Percentiles rank a stretch among this genome's conserved stretches.
Evolutionary conservation across 305 asterid genomes (phyloP).

Genomic region (Fraxinus greggii): DNA sequence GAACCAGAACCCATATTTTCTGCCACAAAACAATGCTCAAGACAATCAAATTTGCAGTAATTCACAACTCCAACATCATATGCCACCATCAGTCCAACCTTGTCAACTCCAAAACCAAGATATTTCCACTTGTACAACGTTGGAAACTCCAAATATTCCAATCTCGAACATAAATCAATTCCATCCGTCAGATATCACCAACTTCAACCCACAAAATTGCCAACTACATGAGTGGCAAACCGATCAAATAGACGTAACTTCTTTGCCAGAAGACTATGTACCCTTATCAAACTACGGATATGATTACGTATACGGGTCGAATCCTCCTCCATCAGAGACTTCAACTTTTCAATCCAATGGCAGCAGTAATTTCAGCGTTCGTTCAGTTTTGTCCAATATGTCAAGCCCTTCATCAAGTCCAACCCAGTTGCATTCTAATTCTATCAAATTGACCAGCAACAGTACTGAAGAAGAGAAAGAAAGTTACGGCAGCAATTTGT

Average conservation of each 20-base stretch:
- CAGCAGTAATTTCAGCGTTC: conserved; percentile 51
- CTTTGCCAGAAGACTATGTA: conserved; percentile 37
- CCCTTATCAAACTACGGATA: conserved; percentile 36
- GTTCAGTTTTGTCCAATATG: conserved; percentile 48
- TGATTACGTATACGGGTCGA: conserved; percentile 28
- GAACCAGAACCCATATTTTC: conserved; percentile 19
- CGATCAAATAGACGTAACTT: conserved; percentile 22
- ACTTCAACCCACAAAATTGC: conserved; percentile 30
- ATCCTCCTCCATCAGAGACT: conserved; percentile 48
- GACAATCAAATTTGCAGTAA: conserved; percentile 26
- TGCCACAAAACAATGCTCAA: conserved; percentile 35
- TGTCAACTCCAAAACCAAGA: conserved; percentile 18
- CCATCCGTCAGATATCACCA: conserved; percentile 22
- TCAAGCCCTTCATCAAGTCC: conserved; percentile 62
- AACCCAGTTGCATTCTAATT: conserved; percentile 31
- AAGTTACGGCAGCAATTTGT: conserved; percentile 54
- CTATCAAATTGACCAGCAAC: conserved; percentile 25
- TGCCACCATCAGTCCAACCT: background rate
- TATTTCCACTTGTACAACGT: conserved; percentile 23
- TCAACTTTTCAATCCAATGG: conserved; percentile 52
- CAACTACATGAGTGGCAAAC: conserved; percentile 47
- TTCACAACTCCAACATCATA: conserved; percentile 4
- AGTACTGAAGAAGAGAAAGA: conserved; percentile 59
- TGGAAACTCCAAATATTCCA: conserved; percentile 22
- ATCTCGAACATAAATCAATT: conserved; percentile 26